Conservation (phyloP, 352 stramenopile genomes). For the Pythium myriotylum region DNA sequence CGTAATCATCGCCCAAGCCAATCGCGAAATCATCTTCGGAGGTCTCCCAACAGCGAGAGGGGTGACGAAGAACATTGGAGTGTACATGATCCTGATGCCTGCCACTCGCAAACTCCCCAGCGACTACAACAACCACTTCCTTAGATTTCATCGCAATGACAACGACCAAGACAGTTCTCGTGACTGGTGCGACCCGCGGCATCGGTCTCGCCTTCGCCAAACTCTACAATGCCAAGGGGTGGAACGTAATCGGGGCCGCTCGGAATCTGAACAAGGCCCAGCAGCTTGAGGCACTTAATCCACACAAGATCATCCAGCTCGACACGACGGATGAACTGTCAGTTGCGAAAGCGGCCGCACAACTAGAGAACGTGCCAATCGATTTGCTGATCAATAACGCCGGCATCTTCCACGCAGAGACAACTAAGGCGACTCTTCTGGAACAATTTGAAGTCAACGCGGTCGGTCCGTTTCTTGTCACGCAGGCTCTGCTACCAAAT, state of each 20-base stretch:
- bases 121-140: too few relatives aligned
- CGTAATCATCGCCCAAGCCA: too few relatives aligned
- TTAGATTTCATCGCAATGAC: constrained; percentile 35
- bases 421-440: constrained; percentile 58
- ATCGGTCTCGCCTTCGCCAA: constrained; percentile 47
- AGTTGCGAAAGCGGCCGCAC: constrained; percentile 41
- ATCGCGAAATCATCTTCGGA: too few relatives aligned
- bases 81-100: too few relatives aligned
- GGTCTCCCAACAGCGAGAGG: too few relatives aligned
- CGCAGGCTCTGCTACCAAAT: constrained; percentile 57
- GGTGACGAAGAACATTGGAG: too few relatives aligned
- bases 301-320: constrained; percentile 52
- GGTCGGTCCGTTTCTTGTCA: constrained; percentile 64
- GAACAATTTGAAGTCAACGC: constrained; percentile 74
- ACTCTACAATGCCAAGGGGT: constrained; percentile 41
- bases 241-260: constrained; percentile 14
- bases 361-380: constrained; percentile 39
- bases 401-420: constrained; percentile 47
- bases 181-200: constrained; percentile 41
- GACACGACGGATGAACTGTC: constrained; percentile 57
- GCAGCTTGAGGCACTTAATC: constrained; percentile 37
- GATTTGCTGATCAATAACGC: constrained; percentile 79
- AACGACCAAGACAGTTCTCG: constrained; percentile 40
- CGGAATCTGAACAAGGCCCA: constrained; percentile 40
- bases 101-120: too few relatives aligned